Evolutionary conservation across 495 filamentous ascomycete species (phyloP), one percentile per base, ranked within the genome.

Genomic region (Penicillium turbatum): DNA sequence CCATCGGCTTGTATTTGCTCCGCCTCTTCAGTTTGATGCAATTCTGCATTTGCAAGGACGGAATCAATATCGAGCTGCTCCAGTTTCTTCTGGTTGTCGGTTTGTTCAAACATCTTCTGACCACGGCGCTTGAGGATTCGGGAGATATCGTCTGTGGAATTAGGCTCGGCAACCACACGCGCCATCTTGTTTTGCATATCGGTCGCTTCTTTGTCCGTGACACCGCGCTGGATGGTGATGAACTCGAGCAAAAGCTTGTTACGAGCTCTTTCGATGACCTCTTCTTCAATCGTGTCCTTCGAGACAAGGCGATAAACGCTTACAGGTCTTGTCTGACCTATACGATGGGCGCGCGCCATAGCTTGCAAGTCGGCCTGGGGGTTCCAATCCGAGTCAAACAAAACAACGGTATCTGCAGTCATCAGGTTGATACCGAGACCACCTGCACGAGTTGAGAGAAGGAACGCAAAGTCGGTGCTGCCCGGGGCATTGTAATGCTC

Each of bases 311-410:
- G 83, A 63, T 97, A 99, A 29, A 99, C 88, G 59, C 84, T 97
- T 52, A 99, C 93, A 34, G 95, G 91, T 49, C 83, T 90, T 63
- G 91, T 95, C 70, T 99, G 93, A 1, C 93, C 93, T 50, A 99
- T 99, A 60, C 93, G 86, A 70, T 99, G 95, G 42, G 95, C 95
- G 59, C 93, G 85, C 39, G 93, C 92, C 93, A 99, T 99, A 16
- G 93, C 93, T 61, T 99, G 93, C 48, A 99, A 74, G 77, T 99
- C 93, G 0, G 93, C 93, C 66, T 99, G 93, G 12, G 93, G 93
- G 55, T 99, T 99, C 95, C 95, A 99, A 64, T 99, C 93, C 0
- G 95, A 97, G 66, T 99, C 93, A 61, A 97, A 97, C 36, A 99
- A 81, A 57, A 99, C 88, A 53, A 99, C 95, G 0, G 95, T 97